Evolutionary conservation across 2,329 filamentous ascomycete species (phyloP).

Genomic region (Dryadomyces quercus-mongolicae): DNA sequence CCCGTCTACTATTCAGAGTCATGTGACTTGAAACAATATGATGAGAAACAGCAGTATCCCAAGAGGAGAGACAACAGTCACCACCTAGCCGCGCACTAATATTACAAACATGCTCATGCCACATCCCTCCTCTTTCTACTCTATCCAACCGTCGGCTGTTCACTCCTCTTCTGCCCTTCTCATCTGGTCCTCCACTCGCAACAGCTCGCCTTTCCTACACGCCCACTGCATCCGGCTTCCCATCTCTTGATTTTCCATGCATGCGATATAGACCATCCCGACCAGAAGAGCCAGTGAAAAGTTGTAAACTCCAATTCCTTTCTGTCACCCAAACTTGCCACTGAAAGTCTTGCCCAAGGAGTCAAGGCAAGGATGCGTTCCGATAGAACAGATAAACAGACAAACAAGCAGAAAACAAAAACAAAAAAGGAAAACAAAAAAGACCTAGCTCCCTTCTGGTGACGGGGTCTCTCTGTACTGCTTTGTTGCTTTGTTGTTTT

Average conservation of each 20-base stretch:
- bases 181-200: background rate
- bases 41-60: conserved; percentile 2
- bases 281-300: conserved; percentile 1
- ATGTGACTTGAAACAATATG: background rate
- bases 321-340: background rate
- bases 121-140: background rate
- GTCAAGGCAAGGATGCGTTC: background rate
- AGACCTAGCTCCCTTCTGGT: too few relatives aligned
- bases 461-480: background rate
- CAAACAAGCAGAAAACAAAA: too few relatives aligned
- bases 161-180: background rate
- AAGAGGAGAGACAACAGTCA: conserved; percentile 1
- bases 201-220: background rate
- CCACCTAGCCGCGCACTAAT: conserved; percentile 8
- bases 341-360: background rate
- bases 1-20: too few relatives aligned
- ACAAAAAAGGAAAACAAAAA: too few relatives aligned
- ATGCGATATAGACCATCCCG: conserved; percentile 1
- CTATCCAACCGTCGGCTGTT: conserved; percentile 6
- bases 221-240: too few relatives aligned
- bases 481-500: too few relatives aligned
- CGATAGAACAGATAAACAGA: background rate
- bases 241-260: background rate
- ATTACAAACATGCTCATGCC: conserved; percentile 9
- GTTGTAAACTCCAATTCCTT: conserved; percentile 3